Evolutionary conservation across 306 rosid genomes (phyloP).

Genomic region (Rosa persica): DNA sequence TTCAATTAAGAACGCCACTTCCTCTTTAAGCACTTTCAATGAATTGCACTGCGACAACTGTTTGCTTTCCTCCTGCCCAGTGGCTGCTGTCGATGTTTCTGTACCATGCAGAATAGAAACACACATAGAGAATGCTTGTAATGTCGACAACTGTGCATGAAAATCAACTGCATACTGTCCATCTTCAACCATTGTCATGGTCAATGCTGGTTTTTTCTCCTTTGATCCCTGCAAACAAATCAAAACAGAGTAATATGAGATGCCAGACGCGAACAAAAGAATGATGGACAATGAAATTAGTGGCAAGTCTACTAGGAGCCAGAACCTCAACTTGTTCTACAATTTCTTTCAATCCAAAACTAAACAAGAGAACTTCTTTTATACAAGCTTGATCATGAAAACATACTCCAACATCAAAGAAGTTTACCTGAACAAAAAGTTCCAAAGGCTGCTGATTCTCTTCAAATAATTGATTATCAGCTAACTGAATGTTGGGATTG

Average conservation of each 20-base stretch:
- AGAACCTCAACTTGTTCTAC: not conserved
- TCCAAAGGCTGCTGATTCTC: constrained; percentile 58
- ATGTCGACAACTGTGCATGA: constrained; percentile 76
- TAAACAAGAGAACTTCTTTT: constrained; percentile 1
- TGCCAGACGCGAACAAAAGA: not conserved
- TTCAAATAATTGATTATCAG: constrained; percentile 45
- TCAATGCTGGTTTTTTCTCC: constrained; percentile 65
- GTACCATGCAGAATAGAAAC: constrained; percentile 79
- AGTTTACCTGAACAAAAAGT: constrained; percentile 76
- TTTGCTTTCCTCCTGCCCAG: constrained; percentile 36
- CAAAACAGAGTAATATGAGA: constrained; percentile 19
- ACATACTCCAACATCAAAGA: constrained; percentile 18
- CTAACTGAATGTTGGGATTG: constrained; percentile 51
- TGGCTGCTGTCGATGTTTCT: constrained; percentile 36
- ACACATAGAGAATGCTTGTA: constrained; percentile 91
- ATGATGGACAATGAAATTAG: constrained; percentile 4
- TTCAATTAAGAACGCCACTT: constrained; percentile 54
- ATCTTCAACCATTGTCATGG: constrained; percentile 65
- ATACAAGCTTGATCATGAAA: constrained; percentile 22
- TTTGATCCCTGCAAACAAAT: constrained; percentile 64
- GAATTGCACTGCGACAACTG: constrained; percentile 53
- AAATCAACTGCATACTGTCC: constrained; percentile 84
- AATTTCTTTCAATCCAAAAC: not conserved
- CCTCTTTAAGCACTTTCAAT: constrained; percentile 75
- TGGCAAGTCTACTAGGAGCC: not conserved